Percentiles rank a stretch among this genome's conserved stretches.
Evolutionary conservation across 257 asterid species (phyloP).

Genomic region (Capsicum baccatum): DNA sequence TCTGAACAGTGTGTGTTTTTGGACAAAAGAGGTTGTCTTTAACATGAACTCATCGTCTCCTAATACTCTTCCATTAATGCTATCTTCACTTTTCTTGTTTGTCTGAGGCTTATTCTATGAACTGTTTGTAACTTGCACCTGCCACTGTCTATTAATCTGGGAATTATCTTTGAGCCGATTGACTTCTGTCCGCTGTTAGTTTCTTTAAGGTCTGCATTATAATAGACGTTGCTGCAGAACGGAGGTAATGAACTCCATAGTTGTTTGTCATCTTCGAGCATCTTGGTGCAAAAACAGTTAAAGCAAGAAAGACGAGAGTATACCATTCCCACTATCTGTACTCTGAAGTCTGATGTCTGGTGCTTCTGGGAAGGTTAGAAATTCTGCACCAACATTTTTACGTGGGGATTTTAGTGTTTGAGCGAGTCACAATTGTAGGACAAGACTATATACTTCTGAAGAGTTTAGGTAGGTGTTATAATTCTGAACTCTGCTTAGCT

Average conservation of each 20-base stretch:
- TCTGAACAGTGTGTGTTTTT: constrained; percentile 8
- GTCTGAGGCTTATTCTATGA: not conserved
- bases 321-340: not conserved
- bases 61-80: not conserved
- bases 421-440: not conserved
- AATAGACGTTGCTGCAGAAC: not conserved
- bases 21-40: not conserved
- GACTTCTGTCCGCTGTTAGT: not conserved
- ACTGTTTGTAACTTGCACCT: not conserved
- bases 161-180: not conserved
- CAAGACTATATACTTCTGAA: not conserved
- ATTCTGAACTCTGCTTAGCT: not conserved
- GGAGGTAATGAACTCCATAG: not conserved
- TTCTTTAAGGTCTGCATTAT: not conserved
- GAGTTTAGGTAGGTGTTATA: not conserved
- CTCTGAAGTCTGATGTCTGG: not conserved
- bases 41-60: not conserved
- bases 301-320: not conserved
- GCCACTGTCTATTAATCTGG: not conserved
- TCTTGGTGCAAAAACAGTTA: not conserved
- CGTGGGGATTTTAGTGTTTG: not conserved
- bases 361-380: not conserved
- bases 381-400: not conserved
- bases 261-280: not conserved
- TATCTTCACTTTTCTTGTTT: not conserved